Percentiles rank a stretch among this genome's conserved stretches.
phyloP scores from a whole-genome alignment of 148 eudicot species.

The Rhododendron henanense region DNA sequence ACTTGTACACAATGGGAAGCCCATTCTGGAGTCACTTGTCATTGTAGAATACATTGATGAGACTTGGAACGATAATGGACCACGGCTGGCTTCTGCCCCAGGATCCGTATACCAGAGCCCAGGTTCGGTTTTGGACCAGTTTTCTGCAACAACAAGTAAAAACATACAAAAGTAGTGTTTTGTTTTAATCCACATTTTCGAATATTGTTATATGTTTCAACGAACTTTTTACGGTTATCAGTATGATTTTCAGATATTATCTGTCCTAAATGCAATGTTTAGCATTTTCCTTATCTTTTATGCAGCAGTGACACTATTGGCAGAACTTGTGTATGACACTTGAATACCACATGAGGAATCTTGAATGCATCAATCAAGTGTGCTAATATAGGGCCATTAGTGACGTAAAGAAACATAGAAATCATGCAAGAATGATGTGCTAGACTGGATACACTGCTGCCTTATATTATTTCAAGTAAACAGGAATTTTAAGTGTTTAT shows the following conservation, averaged over 20 bases:
- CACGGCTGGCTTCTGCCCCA: constrained; percentile 14
- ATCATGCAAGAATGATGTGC: not conserved
- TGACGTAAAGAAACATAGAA: not conserved
- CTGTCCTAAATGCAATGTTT: not conserved
- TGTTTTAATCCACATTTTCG: not conserved
- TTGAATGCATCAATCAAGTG: not conserved
- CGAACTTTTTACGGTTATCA: not conserved
- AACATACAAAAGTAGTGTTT: not conserved
- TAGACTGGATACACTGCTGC: not conserved
- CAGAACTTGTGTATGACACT: not conserved
- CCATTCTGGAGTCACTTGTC: constrained; percentile 9
- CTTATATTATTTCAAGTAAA: not conserved
- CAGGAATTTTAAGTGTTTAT: not conserved
- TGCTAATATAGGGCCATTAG: not conserved
- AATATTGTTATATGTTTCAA: not conserved
- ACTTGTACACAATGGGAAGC: constrained; percentile 1
- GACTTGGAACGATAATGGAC: constrained; percentile 13
- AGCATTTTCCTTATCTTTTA: not conserved
- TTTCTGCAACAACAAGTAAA: constrained; percentile 22
- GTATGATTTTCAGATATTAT: not conserved
- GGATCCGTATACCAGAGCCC: constrained; percentile 19
- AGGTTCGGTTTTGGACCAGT: constrained; percentile 25
- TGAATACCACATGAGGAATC: not conserved
- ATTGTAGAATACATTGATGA: constrained; percentile 14
- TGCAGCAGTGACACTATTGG: not conserved